phyloP scores from a whole-genome alignment of 345 rosid genomes.

The Eucalyptus coolabah region DNA sequence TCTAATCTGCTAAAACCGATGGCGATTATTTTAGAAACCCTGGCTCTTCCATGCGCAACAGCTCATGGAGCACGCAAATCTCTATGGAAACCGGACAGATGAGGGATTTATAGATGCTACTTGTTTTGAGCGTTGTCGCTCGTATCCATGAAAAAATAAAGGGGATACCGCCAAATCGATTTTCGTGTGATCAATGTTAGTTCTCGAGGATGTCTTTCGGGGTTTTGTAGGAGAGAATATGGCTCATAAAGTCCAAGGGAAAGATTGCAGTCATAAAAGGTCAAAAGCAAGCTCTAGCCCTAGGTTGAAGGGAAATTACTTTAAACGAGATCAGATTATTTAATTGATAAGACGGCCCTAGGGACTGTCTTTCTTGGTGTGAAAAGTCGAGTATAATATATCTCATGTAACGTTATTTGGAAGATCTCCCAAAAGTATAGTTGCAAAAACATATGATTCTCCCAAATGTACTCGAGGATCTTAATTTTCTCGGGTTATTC shows the following conservation, averaged over 20 bases:
- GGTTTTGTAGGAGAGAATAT: background rate
- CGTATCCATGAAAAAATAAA: background rate
- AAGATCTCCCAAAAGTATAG: background rate
- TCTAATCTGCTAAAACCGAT: background rate
- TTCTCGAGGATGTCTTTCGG: background rate
- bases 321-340: background rate
- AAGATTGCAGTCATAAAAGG: background rate
- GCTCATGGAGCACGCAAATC: background rate
- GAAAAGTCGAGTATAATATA: background rate
- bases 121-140: background rate
- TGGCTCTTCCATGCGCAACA: background rate
- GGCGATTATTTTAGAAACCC: background rate
- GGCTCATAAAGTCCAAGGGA: background rate
- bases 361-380: background rate
- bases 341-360: background rate
- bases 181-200: background rate
- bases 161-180: background rate
- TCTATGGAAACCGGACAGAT: background rate
- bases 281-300: background rate
- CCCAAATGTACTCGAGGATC: background rate
- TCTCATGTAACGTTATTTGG: background rate
- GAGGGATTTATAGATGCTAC: background rate
- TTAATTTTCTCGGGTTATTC: background rate
- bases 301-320: background rate
- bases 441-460: background rate